These are phyloP conservation scores for Oryza meyeriana DNA, from an alignment of 176 grass and related monocot species.

Conservation along the genomic window DNA sequence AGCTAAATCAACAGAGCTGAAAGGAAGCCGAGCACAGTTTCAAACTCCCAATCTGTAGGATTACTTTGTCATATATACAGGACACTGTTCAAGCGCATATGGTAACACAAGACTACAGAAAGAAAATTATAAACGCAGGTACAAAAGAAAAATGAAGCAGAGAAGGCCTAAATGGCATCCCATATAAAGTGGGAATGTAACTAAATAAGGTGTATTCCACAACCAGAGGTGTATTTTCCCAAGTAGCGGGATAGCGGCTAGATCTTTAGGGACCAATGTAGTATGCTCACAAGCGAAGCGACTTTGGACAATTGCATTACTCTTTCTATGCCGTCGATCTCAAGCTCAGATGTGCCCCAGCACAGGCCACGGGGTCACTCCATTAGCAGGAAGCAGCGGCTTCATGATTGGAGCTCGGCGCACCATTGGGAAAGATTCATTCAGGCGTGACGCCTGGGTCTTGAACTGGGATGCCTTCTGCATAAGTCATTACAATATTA, in stretches of 20 bases:
- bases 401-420: constrained; percentile 54
- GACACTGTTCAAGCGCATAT: constrained; percentile 9
- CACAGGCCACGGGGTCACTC: constrained; percentile 75
- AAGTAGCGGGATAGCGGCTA: not conserved
- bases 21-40: not conserved
- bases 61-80: constrained; percentile 23
- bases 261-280: not conserved
- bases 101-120: not conserved
- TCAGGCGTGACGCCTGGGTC: constrained; percentile 55
- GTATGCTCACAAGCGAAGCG: constrained; percentile 5
- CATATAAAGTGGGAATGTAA: not conserved
- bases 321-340: constrained; percentile 3
- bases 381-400: constrained; percentile 50
- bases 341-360: constrained; percentile 55
- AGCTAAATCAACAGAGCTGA: not conserved
- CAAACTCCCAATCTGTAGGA: constrained; percentile 14
- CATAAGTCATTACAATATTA: constrained; percentile 9
- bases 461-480: constrained; percentile 84
- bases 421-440: constrained; percentile 57
- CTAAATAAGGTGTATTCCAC: not conserved
- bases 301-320: constrained; percentile 15
- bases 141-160: constrained; percentile 19
- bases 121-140: constrained; percentile 3
- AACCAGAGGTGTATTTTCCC: constrained; percentile 25
- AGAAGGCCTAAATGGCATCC: constrained; percentile 10